phyloP scores from a whole-genome alignment of 202 grass and related monocot genomes.

The Panicum virgatum region DNA sequence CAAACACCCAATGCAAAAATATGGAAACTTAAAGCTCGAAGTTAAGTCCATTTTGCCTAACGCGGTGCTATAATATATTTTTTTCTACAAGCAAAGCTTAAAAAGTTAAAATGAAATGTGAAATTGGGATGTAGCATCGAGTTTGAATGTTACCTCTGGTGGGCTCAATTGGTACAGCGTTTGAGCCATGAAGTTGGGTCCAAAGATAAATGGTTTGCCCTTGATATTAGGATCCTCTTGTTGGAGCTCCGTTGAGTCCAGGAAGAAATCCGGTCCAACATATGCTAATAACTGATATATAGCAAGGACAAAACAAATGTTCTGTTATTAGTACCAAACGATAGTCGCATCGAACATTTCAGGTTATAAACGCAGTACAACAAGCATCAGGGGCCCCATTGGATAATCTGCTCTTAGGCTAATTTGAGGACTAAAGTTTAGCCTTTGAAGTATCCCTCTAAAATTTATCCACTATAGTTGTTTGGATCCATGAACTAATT shows the following conservation, averaged over 20 bases:
- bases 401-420: no score
- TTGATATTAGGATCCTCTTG: constrained; percentile 21
- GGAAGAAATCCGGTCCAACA: constrained; percentile 5
- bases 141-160: constrained; percentile 7
- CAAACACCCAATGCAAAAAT: no score
- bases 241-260: constrained; percentile 21
- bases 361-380: not conserved
- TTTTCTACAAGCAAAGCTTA: not conserved
- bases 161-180: constrained; percentile 37
- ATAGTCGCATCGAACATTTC: not conserved
- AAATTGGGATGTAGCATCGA: not conserved
- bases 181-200: constrained; percentile 17
- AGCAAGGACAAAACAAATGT: not conserved
- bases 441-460: no score
- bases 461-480: no score
- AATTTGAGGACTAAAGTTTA: no score
- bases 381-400: no score
- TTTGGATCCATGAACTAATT: no score
- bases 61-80: not conserved
- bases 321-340: no score
- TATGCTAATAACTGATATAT: not conserved
- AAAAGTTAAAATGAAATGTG: not conserved
- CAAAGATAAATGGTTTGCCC: constrained; percentile 29
- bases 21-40: not conserved
- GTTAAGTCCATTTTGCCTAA: no score